Conservation (phyloP, 1,139 yeast species). For the Candida sp. region DNA sequence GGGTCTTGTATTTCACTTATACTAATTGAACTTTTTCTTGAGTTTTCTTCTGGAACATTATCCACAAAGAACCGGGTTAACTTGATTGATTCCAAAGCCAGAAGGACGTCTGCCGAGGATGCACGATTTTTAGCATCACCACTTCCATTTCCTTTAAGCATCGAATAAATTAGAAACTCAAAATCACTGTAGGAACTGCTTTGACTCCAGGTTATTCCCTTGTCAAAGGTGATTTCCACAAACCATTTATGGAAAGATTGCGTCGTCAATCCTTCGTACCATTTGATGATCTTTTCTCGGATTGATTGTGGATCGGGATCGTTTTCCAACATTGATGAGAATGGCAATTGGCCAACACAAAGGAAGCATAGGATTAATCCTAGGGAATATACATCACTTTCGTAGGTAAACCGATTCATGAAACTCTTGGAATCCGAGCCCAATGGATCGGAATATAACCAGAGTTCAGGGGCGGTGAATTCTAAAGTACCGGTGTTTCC, state of each 20-base stretch:
- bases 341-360: constrained; percentile 71
- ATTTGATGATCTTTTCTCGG: constrained; percentile 22
- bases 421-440: constrained; percentile 18
- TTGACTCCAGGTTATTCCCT: constrained; percentile 3
- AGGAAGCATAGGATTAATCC: constrained; percentile 79
- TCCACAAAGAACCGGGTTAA: background rate
- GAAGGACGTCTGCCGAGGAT: background rate
- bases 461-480: constrained; percentile 81
- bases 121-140: background rate
- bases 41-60: background rate
- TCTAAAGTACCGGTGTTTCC: constrained; percentile 89
- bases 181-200: constrained; percentile 14
- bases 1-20: background rate
- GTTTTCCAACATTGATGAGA: constrained; percentile 22
- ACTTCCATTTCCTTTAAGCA: constrained; percentile 26
- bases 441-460: constrained; percentile 31
- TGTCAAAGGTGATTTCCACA: constrained; percentile 3
- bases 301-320: constrained; percentile 31
- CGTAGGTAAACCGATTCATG: constrained; percentile 54
- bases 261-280: constrained; percentile 24
- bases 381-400: constrained; percentile 76
- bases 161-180: constrained; percentile 21
- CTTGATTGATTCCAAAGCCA: background rate
- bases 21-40: background rate
- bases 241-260: constrained; percentile 26